Base-by-base conservation (phyloP, 2,329 filamentous ascomycete genomes). In the Daldinia sp. region DNA sequence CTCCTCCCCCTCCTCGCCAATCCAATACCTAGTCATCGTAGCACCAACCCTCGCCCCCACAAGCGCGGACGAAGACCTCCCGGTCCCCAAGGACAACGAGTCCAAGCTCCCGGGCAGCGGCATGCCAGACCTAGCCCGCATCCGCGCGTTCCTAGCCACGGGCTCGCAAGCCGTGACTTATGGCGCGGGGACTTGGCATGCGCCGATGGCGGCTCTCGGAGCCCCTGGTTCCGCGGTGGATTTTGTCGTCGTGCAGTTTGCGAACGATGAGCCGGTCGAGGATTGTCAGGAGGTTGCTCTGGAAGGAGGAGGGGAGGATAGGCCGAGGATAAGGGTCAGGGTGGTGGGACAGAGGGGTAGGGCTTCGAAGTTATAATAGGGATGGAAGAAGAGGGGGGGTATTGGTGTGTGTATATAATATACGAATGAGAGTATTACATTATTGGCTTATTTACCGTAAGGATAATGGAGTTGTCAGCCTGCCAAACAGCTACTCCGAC, bases 191-290 rank as follows among this genome's bases (percentile, higher is more conserved):
- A 97, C 93, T 55, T 99, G 94, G 87, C 95, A 99, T 81, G 93
- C 94, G 64, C 95, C 95, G 0, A 98, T 99, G 94, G 91, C 93
- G 11, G 93, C 92, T 13, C 77, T 98, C 49, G 94, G 94, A 0
- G 66, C 74, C 2, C 58, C 71, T 1, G 82, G 78, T 1, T 78
- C 80, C 23, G 83, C 88, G 17, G 81, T 97, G 48, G 92, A 95
- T 74, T 98, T 97, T 76, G 86, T 96, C 4, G 94, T 98, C 1
- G 86, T 91, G 68, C 94, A 98, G 80, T 95, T 91, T 79, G 88
- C 89, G 30, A 98, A 96, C 77, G 93, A 91, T 1, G 89, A 95
- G 10, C 85, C 79, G 0, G 79, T 84, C 1, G 94, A 98, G 79
- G 95, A 99, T 77, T 97, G 93, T 72, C 93, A 99, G 80, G 89